Base-by-base conservation (phyloP, 139 green algal genomes). In the Asterochloris sp. region DNA sequence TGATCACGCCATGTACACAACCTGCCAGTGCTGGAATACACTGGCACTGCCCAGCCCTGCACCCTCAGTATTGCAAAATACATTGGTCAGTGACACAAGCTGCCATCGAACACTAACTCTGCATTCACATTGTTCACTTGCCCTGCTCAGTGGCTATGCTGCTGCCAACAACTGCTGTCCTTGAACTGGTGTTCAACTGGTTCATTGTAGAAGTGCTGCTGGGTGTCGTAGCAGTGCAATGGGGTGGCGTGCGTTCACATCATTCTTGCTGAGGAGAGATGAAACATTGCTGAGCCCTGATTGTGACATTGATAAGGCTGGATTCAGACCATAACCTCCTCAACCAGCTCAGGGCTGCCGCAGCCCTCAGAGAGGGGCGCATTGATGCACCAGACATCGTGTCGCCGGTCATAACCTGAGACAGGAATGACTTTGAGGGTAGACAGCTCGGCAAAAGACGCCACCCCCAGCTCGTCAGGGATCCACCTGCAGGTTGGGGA, bases 301-400 rank as follows among this genome's bases (percentile, higher is more conserved):
- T 54, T 77, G 73, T 54, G 24, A 76, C 71, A 6, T 23, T 38
- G 16, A 61, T 12, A 0, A 61, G 24, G 11, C 47, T 61, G 12
- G 10, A 77, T 12, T 29, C 38, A 77, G 17, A 60, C 29, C 29
- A 92, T 91, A 29, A 92, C 62, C 29, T 91, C 89, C 60, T 91
- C 87, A 13, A 77, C 69, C 27, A 92, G 83, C 64, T 90, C 87
- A 6, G 89, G 89, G 0, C 87, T 86, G 16, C 82, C 84, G 68
- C 89, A 92, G 47, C 86, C 89, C 14, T 84, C 74, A 15, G 84
- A 88, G 16, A 92, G 83, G 29, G 74, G 26, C 13, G 80, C 80
- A 26, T 88, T 74, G 23, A 92, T 87, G 38, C 24, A 67, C 89
- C 89, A 92, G 8, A 87, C 62, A 16, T 91, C 89, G 75, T 85